These are phyloP conservation scores for Nicotiana paniculata DNA, from an alignment of 257 asterid genomes.

Conservation along the genomic window DNA sequence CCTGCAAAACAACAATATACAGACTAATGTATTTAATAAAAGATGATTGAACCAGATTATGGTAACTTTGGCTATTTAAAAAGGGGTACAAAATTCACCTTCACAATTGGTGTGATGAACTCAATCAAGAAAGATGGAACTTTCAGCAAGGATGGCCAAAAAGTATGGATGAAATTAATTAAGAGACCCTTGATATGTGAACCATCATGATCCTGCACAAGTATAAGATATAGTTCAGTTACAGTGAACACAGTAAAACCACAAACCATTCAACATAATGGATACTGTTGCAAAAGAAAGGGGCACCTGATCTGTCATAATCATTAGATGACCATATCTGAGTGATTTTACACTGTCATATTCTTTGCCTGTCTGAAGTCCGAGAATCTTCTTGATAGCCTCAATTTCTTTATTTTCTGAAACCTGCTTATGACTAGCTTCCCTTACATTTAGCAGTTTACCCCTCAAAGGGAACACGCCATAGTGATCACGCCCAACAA, in stretches of 20 bases:
- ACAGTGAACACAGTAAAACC: background rate
- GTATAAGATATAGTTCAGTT: background rate
- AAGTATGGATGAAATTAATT: constrained; percentile 84
- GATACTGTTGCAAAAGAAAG: background rate
- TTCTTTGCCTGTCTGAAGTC: constrained; percentile 79
- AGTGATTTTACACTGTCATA: constrained; percentile 71
- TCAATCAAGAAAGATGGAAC: constrained; percentile 78
- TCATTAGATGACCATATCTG: constrained; percentile 93
- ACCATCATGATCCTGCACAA: constrained; percentile 92
- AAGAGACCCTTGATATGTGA: constrained; percentile 94
- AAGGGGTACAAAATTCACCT: constrained; percentile 33
- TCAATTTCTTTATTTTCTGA: constrained; percentile 78
- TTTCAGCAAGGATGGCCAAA: constrained; percentile 93
- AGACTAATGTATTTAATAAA: background rate
- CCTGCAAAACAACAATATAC: constrained; percentile 36
- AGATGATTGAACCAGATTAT: background rate
- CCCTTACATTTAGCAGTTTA: constrained; percentile 92
- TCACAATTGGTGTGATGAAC: constrained; percentile 93
- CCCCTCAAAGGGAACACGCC: constrained; percentile 97
- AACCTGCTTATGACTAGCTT: constrained; percentile 77
- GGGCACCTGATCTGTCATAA: constrained; percentile 97
- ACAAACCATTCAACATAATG: background rate
- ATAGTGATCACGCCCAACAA: constrained; percentile 76
- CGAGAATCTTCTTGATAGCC: constrained; percentile 76
- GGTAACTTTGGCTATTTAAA: background rate